Evolutionary conservation across 2,329 filamentous ascomycete species (phyloP).

Genomic region (Tolypocladium album): DNA sequence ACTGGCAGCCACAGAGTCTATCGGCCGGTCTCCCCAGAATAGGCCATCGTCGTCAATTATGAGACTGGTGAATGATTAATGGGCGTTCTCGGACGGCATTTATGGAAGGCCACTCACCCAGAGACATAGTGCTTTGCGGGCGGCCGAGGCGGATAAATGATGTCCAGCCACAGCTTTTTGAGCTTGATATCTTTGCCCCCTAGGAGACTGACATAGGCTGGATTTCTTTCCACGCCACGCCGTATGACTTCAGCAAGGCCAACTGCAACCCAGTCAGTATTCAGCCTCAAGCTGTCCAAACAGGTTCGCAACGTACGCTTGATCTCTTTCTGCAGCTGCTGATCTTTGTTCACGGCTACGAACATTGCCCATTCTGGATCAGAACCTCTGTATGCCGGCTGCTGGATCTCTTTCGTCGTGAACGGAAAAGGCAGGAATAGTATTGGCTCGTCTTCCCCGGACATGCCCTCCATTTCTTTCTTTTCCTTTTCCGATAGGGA

Average conservation of each 20-base stretch:
- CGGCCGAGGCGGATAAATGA: slow-evolving; percentile 47
- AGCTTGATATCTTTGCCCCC: slow-evolving; percentile 38
- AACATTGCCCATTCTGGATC: slow-evolving; percentile 57
- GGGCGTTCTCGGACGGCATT: slow-evolving; percentile 8
- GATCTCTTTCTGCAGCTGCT: slow-evolving; percentile 33
- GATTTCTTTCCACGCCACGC: slow-evolving; percentile 27
- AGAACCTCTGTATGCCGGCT: slow-evolving; percentile 38
- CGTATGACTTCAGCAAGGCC: slow-evolving; percentile 22
- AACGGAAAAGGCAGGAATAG: slow-evolving; percentile 54
- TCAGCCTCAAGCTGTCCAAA: too few species aligned
- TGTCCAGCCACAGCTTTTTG: slow-evolving; percentile 46
- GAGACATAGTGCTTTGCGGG: slow-evolving; percentile 49
- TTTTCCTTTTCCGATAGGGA: slow-evolving; percentile 32
- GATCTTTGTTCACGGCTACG: slow-evolving; percentile 44
- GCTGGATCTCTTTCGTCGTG: slow-evolving; percentile 37
- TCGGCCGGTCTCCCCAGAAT: slow-evolving; percentile 32
- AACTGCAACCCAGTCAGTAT: slow-evolving; percentile 12
- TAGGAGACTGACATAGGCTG: slow-evolving; percentile 26
- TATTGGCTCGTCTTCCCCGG: slow-evolving; percentile 31
- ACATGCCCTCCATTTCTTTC: slow-evolving; percentile 26
- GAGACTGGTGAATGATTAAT: slow-evolving; percentile 25
- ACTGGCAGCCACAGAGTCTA: slow-evolving; percentile 36
- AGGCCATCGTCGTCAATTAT: slow-evolving; percentile 38
- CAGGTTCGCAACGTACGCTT: slow-evolving; percentile 25
- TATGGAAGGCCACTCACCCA: slow-evolving; percentile 36